phyloP scores from a whole-genome alignment of 768 basidiomycete genomes.

The Mycena kentingensis region DNA sequence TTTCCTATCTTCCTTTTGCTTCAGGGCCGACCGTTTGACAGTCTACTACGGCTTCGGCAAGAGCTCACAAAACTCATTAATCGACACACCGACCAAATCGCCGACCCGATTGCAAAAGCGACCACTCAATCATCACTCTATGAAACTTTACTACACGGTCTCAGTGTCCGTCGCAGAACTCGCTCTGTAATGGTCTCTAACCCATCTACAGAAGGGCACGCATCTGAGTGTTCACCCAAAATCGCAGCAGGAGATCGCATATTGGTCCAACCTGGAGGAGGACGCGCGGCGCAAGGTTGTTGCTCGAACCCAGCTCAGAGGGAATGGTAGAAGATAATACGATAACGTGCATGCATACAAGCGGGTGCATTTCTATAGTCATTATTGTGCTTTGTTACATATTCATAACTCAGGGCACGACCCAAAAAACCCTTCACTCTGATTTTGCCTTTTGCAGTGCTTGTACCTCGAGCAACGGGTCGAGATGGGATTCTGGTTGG shows the following conservation, averaged over 20 bases:
- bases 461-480: slow-evolving; percentile 77
- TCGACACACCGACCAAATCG: slow-evolving; percentile 68
- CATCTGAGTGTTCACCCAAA: slow-evolving; percentile 79
- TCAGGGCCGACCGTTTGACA: slow-evolving; percentile 33
- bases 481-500: slow-evolving; percentile 78
- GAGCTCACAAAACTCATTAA: slow-evolving; percentile 79
- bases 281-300: slow-evolving; percentile 66
- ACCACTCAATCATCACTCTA: slow-evolving; percentile 74
- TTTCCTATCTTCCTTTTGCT: not conserved
- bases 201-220: slow-evolving; percentile 54
- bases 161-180: slow-evolving; percentile 58
- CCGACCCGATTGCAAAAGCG: slow-evolving; percentile 60
- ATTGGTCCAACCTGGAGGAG: slow-evolving; percentile 86
- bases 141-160: slow-evolving; percentile 70
- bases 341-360: too few relatives aligned
- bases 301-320: slow-evolving; percentile 36
- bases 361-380: too few relatives aligned
- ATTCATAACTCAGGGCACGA: not conserved
- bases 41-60: slow-evolving; percentile 80
- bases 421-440: slow-evolving; percentile 2
- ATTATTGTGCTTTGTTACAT: not conserved
- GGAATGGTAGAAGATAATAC: slow-evolving; percentile 15
- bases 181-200: not conserved
- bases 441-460: slow-evolving; percentile 23
- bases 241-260: slow-evolving; percentile 81